Conservation (phyloP, 257 asterid species). For the Penstemon newberryi region DNA sequence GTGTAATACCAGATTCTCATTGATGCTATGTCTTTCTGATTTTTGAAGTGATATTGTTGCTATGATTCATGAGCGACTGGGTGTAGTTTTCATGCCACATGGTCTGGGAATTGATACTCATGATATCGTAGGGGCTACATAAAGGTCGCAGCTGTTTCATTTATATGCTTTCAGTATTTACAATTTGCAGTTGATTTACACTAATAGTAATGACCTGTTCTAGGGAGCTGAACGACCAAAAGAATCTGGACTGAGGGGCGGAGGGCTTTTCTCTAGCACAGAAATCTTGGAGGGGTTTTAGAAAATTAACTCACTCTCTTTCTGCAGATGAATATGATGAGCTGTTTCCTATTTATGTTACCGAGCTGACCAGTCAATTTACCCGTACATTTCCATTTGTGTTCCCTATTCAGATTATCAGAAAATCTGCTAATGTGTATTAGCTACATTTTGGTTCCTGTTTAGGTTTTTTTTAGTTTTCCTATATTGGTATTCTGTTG, state of each 20-base stretch:
- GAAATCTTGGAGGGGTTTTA: slow-evolving; percentile 69
- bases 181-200: slow-evolving; percentile 10
- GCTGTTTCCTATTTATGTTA: no score
- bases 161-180: not conserved
- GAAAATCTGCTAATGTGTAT: no score
- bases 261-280: slow-evolving; percentile 55
- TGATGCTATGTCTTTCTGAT: slow-evolving; percentile 25
- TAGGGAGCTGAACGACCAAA: slow-evolving; percentile 85
- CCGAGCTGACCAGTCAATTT: no score
- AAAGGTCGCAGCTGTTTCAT: slow-evolving; percentile 43
- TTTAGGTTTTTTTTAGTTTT: no score
- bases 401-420: no score
- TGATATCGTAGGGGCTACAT: slow-evolving; percentile 89
- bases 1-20: slow-evolving; percentile 10
- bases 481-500: no score
- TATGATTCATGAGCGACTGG: slow-evolving; percentile 73
- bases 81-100: slow-evolving; percentile 92
- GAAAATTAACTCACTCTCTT: not conserved
- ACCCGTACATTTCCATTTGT: no score
- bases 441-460: no score
- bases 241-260: slow-evolving; percentile 67
- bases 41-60: slow-evolving; percentile 67
- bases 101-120: slow-evolving; percentile 98
- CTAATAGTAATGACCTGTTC: slow-evolving; percentile 20
- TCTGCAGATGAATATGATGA: no score